Evolutionary conservation across 225 moss, liverwort and hornwort species (phyloP).

Genomic region (Takakia lepidozioides): DNA sequence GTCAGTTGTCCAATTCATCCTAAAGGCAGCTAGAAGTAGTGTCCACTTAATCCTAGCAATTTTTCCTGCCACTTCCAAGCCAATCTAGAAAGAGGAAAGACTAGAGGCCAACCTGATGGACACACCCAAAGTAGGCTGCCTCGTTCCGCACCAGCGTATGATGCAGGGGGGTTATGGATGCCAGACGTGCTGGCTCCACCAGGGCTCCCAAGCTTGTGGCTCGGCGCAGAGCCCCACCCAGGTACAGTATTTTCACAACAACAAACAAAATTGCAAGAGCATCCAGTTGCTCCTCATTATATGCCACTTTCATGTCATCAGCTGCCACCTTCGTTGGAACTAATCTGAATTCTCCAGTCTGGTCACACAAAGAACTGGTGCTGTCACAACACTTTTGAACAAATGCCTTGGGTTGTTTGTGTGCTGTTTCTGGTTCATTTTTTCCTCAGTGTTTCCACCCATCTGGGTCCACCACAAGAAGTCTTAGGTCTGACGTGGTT

Average conservation of each 20-base stretch:
- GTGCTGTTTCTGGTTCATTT: too few relatives aligned
- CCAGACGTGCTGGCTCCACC: constrained; percentile 18
- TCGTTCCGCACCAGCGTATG: constrained; percentile 27
- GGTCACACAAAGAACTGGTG: too few relatives aligned
- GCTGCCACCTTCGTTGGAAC: neutral
- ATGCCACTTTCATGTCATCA: neutral
- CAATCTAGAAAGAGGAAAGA: too few relatives aligned
- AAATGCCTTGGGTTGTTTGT: neutral
- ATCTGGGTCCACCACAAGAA: too few relatives aligned
- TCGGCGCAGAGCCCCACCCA: constrained; percentile 20
- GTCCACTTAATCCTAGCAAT: too few relatives aligned
- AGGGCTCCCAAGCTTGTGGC: constrained; percentile 16
- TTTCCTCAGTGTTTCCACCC: too few relatives aligned
- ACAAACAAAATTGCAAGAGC: constrained; percentile 23
- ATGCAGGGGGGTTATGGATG: constrained; percentile 20
- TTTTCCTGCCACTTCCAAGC: too few relatives aligned
- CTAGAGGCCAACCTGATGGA: constrained; percentile 12
- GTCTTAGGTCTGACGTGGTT: too few relatives aligned
- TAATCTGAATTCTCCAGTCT: too few relatives aligned
- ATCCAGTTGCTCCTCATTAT: constrained; percentile 17
- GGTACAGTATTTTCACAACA: constrained; percentile 23
- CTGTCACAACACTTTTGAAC: too few relatives aligned
- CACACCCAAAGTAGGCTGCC: constrained; percentile 30
- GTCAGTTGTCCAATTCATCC: too few relatives aligned
- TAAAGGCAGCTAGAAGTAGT: too few relatives aligned